Percentiles rank a stretch among this genome's conserved stretches.
Conservation (phyloP, 2,329 filamentous ascomycete genomes). For the Anthostomella pinea region DNA sequence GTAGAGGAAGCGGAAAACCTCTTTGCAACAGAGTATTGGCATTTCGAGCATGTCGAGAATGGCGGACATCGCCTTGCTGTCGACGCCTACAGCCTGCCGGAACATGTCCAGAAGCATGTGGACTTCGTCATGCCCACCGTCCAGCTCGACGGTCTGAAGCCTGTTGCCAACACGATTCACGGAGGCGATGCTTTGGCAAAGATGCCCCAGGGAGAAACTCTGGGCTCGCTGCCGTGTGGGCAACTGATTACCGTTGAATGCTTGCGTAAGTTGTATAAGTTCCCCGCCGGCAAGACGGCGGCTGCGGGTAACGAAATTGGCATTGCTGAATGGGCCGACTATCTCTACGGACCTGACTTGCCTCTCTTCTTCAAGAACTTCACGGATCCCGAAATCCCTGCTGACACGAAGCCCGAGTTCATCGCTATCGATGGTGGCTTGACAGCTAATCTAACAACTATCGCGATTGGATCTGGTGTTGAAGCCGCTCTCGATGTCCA, state of each 20-base stretch:
- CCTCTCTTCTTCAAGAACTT: constrained; percentile 20
- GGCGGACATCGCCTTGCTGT: constrained; percentile 38
- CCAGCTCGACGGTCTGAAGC: constrained; percentile 32
- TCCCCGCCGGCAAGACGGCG: constrained; percentile 12
- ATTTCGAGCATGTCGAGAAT: constrained; percentile 29
- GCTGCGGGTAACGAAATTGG: constrained; percentile 14
- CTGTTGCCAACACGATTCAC: constrained; percentile 12
- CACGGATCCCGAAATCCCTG: constrained; percentile 14
- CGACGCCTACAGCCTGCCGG: constrained; percentile 40
- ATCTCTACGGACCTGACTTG: constrained; percentile 18
- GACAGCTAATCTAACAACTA: constrained; percentile 14
- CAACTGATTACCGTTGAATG: constrained; percentile 19
- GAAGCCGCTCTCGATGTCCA: constrained; percentile 20
- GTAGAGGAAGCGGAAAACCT: constrained; percentile 51
- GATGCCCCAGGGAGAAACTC: constrained; percentile 10
- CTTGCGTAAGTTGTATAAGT: constrained; percentile 17
- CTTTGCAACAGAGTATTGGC: constrained; percentile 49
- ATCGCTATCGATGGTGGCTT: constrained; percentile 18
- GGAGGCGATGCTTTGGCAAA: constrained; percentile 4
- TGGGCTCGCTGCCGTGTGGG: constrained; percentile 16
- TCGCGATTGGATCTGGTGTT: constrained; percentile 14
- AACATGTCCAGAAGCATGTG: constrained; percentile 35
- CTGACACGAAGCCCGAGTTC: constrained; percentile 15
- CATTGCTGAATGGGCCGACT: constrained; percentile 21
- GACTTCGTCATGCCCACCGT: constrained; percentile 43